Base-by-base conservation (phyloP, 805 yeast species). In the Starmerella cellae region DNA sequence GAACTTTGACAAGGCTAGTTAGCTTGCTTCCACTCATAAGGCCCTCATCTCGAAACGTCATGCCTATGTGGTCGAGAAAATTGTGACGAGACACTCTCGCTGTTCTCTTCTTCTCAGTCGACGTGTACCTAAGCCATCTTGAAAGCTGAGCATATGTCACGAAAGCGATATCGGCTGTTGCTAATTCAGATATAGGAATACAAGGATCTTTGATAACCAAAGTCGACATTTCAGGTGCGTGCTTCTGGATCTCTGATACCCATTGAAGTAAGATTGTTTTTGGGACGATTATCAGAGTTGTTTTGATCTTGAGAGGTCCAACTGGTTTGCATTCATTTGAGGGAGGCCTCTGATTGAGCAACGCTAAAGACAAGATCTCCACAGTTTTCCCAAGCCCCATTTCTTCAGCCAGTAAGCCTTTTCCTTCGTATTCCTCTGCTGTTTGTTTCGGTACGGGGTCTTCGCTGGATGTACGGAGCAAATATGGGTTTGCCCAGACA, bases 341-440 rank as follows among this genome's bases (percentile, higher is more conserved):
- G 33, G 27, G 14, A 28, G 30, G 27, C 11, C 95, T 61, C 26
- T 65, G 75, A 57, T 91, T 79, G 38, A 77, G 55, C 2, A 75
- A 55, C 0, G 80, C 61, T 31, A 88, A 62, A 0, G 94, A 67
- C 2, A 82, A 66, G 13, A 85, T 66, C 57, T 91, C 98, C 3
- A 91, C 76, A 0, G 98, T 88, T 56, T 91, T 91, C 0, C 98
- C 98, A 6, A 91, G 68, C 0, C 98, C 98, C 98, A 91, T 91
- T 60, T 91, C 98, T 55, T 88, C 98, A 1, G 91, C 80, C 27
- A 91, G 59, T 6, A 91, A 62, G 0, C 93, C 95, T 39, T 69
- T 67, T 0, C 62, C 64, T 72, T 77, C 2, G 55, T 37, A 50
- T 13, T 39, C 46, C n/a, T 17, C 38, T 9, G 14, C 14, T 3